Evolutionary conservation across 148 eudicot genomes (phyloP), one percentile per base, ranked within the genome.

Genomic region (Arctostaphylos glauca): DNA sequence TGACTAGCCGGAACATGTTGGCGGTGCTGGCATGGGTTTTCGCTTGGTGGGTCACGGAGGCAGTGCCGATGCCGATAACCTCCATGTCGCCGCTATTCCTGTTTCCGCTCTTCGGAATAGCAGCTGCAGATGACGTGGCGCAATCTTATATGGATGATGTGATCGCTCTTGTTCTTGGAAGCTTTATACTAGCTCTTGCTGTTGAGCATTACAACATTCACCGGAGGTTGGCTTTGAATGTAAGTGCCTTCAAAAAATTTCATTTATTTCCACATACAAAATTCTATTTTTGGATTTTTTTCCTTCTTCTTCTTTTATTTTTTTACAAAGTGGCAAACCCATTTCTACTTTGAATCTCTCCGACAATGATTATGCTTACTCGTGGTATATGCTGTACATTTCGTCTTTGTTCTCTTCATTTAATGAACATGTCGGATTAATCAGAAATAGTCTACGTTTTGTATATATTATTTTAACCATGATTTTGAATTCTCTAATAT

Each of bases 171-270:
- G 92, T 96, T 2, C 89, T 96, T 13, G 98, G 98, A 4, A 96
- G 98, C 86, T 96, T 96, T 84, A 94, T 96, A 4, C 98, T 96
- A 81, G 98, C 97, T 77, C 94, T 96, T 58, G 98, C 98, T 3
- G 98, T 96, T n/a, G 97, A 96, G 85, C 98, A 96, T 84, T 96
- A 94, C 77, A 93, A 94, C 77, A 96, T 96, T 7, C 98, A 96
- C 50, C 83, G 92, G 89, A 88, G 98, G 71, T 83, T 96, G 83
- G 98, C 98, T 85, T 91, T 96, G 89, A 94, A 92, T 81, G 98
- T 94, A 88, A 82, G 96, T 82, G 19, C 59, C 50, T 18, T 48
- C 52, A 12, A n/a, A 31, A 0, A 31, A 0, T 31, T 31, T 31
- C 38, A 31, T 31, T 31, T 31, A 31, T 31, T 31, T 31, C 38